Evolutionary conservation across 1,284 basidiomycete species (phyloP).

Genomic region (Fomitopsis palustris): DNA sequence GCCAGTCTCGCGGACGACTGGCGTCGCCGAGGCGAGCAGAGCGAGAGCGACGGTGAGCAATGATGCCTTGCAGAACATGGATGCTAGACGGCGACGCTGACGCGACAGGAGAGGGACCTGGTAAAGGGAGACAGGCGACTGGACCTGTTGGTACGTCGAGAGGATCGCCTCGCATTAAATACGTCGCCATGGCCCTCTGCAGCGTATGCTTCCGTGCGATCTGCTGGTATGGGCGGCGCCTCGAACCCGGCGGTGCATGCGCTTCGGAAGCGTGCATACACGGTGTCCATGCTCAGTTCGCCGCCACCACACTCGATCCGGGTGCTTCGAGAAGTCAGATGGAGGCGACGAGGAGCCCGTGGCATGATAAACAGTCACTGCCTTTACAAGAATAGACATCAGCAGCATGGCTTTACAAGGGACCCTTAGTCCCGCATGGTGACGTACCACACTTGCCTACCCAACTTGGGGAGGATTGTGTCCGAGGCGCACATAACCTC

Average conservation of each 20-base stretch:
- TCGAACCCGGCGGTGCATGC: background rate
- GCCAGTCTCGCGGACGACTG: slow-evolving; percentile 10
- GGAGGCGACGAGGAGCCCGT: background rate
- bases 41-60: slow-evolving; percentile 19
- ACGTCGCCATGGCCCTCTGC: background rate
- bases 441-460: background rate
- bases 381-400: background rate
- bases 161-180: background rate
- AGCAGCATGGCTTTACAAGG: background rate
- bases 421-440: background rate
- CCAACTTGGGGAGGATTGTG: background rate
- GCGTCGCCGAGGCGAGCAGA: slow-evolving; percentile 18
- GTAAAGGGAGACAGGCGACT: background rate
- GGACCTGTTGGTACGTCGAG: background rate
- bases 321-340: background rate
- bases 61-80: slow-evolving; percentile 23
- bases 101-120: background rate
- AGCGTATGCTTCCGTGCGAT: background rate
- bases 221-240: background rate
- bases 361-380: background rate
- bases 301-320: background rate
- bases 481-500: background rate
- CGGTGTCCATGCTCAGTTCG: background rate
- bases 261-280: background rate
- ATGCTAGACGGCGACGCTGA: background rate